phyloP scores from a whole-genome alignment of 768 basidiomycete genomes.

The Pulveroboletus frians region DNA sequence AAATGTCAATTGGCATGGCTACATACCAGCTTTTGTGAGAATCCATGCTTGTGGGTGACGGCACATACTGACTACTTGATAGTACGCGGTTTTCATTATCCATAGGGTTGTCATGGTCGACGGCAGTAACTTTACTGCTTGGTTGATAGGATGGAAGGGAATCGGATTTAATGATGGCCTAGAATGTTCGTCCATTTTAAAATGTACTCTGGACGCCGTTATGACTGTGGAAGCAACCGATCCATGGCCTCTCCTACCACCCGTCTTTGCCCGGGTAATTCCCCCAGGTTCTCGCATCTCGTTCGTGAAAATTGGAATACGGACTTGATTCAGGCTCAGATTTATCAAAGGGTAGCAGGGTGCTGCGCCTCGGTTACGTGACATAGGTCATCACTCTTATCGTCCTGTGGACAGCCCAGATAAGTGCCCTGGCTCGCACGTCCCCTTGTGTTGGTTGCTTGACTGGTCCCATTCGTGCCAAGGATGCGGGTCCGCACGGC shows the following conservation, averaged over 20 bases:
- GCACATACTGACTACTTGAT: conserved; percentile 33
- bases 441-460: background rate
- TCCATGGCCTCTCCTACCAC: no score
- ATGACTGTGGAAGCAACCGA: no score
- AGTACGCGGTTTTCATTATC: conserved; percentile 47
- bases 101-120: background rate
- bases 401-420: no score
- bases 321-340: no score
- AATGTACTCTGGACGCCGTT: no score
- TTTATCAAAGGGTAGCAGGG: no score
- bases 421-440: no score
- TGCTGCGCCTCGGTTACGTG: no score
- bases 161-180: conserved; percentile 4
- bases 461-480: background rate
- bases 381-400: no score
- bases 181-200: conserved; percentile 2
- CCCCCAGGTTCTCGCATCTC: no score
- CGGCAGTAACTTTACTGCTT: background rate
- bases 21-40: background rate
- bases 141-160: background rate
- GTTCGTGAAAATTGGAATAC: no score
- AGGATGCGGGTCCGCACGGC: conserved; percentile 22
- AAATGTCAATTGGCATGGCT: conserved; percentile 52
- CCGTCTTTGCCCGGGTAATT: no score
- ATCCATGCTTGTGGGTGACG: background rate